Evolutionary conservation across 1,284 basidiomycete species (phyloP), one percentile per base, ranked within the genome.

Genomic region (Trichosporon coremiiforme): DNA sequence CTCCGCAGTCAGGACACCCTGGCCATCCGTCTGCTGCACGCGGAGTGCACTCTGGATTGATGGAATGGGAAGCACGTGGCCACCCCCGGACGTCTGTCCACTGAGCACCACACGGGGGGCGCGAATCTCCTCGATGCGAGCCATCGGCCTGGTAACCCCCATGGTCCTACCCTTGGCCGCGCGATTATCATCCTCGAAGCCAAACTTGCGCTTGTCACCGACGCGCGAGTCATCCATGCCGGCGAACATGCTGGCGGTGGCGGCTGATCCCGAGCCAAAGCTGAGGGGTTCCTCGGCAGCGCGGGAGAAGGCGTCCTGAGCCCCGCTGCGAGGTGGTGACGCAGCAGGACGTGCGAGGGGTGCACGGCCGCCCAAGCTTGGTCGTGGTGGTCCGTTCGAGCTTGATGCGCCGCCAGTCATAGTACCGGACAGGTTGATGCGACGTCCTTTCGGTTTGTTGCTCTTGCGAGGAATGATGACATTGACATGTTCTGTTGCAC

Each of bases 1-100:
- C 73, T 89, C 86, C 0, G 86, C 92, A 78, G 68, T 78, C 25
- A 90, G 88, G 25, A 82, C 86, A 0, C 71, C 70, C 5, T 64
- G 45, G 13, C 70, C 72, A 13, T 77, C 76, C 13, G 74, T 74
- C 36, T 75, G 73, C 13, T 69, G 71, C 15, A 72, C 74, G 0
- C 79, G 74, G 0, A 82, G 64, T 3, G 75, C 68, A 12, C 71
- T 74, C 70, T 84, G 80, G 4, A 82, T 70, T 17, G 71, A 70
- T 8, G 74, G 74, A 1, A 74, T 45, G 15, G 74, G 71, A 4
- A 78, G 66, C 0, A 45, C 33, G 53, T 68, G 35, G 4, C 65
- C 65, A 25, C 25, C 25, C 20, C n/a, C 68, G 22, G 20, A 60
- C 47, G 7, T 45, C 45, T 17, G 68, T 12, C 41, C 67, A 2